phyloP scores from a whole-genome alignment of 768 basidiomycete species.

The Mrakia gelida region DNA sequence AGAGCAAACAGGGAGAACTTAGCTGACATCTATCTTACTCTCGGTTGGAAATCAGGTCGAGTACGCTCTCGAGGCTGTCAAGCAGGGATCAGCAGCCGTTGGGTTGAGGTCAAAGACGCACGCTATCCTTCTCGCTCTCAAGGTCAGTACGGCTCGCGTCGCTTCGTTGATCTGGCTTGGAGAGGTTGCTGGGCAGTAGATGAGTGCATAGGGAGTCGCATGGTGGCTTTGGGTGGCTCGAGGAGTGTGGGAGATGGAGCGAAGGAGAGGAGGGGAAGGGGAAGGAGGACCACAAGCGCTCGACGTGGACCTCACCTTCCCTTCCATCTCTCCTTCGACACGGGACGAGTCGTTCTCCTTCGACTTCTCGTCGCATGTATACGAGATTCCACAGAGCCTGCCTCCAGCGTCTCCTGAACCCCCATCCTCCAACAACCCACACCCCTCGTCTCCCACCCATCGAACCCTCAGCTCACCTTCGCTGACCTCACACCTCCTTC shows the following conservation, averaged over 20 bases:
- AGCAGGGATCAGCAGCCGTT: conserved; percentile 98
- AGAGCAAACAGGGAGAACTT: conserved; percentile 1
- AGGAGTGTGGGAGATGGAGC: not conserved
- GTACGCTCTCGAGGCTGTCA: conserved; percentile 98
- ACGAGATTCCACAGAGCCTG: not conserved
- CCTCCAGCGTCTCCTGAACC: too few relatives aligned
- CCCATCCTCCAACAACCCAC: too few relatives aligned
- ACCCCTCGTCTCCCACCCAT: too few relatives aligned
- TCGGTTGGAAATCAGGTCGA: conserved; percentile 63
- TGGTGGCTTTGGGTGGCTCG: not conserved
- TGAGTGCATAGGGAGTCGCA: not conserved
- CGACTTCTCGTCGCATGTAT: not conserved
- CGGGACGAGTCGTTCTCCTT: too few relatives aligned
- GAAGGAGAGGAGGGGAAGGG: not conserved
- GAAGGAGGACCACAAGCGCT: not conserved
- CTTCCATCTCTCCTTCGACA: not conserved
- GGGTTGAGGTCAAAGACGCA: conserved; percentile 94
- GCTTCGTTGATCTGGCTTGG: not conserved
- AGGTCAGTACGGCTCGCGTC: conserved; percentile 53
- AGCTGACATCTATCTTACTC: not conserved
- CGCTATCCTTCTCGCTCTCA: conserved; percentile 83
- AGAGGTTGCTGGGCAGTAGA: not conserved
- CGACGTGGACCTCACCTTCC: conserved; percentile 2
- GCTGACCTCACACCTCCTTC: not conserved
- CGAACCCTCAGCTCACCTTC: not conserved